Percentiles rank a stretch among this genome's conserved stretches.
These are phyloP conservation scores for Beauveria asiatica DNA, from an alignment of 2,329 filamentous ascomycete species.

Conservation along the genomic window DNA sequence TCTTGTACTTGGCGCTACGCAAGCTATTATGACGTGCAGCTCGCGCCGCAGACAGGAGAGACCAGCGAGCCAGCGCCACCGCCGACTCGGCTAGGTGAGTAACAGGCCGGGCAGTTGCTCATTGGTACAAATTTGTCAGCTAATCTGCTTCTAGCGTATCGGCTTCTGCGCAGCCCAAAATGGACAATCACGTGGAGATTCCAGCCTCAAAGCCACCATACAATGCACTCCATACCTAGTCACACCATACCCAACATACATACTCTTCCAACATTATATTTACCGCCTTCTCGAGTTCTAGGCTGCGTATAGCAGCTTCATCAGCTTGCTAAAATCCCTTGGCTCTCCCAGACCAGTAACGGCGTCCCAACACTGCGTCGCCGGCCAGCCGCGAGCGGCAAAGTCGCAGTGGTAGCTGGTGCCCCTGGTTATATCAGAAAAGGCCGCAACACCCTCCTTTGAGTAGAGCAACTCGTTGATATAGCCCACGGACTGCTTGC, in stretches of 20 bases:
- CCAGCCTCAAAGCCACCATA: neutral
- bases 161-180: neutral
- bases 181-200: slow-evolving; percentile 2
- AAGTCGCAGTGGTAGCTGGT: slow-evolving; percentile 5
- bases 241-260: neutral
- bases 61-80: neutral
- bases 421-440: slow-evolving; percentile 1
- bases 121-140: neutral
- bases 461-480: slow-evolving; percentile 12
- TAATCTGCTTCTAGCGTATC: neutral
- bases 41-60: neutral
- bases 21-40: neutral
- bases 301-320: neutral
- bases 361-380: slow-evolving; percentile 9
- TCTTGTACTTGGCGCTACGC: neutral
- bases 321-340: slow-evolving; percentile 5
- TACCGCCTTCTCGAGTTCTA: neutral
- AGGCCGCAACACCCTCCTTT: neutral
- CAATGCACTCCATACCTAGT: no score
- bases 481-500: slow-evolving; percentile 7
- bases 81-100: slow-evolving; percentile 1
- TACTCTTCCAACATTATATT: neutral
- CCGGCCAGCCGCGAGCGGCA: slow-evolving; percentile 8
- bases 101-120: neutral
- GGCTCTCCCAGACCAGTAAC: slow-evolving; percentile 7